Evolutionary conservation across 78 protist species (phyloP).

Genomic region (Diacronema lutheri): DNA sequence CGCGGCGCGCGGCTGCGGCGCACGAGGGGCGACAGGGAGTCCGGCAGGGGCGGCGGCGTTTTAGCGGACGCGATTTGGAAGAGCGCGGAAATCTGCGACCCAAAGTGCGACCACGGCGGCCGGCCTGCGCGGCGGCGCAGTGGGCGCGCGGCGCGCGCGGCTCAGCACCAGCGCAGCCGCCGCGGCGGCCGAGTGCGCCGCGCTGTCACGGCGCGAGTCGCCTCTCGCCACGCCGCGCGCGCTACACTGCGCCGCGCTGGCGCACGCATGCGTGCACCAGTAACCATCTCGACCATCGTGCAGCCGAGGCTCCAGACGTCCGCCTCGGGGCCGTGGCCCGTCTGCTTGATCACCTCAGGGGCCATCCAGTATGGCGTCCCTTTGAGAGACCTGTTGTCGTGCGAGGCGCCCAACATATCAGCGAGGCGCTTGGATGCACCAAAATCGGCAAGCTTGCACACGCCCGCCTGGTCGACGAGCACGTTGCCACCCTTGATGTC

Average conservation of each 20-base stretch:
- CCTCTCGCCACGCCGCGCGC: no score
- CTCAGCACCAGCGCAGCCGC: background rate
- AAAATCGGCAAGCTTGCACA: slow-evolving; percentile 70
- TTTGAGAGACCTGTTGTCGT: background rate
- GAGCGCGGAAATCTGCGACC: slow-evolving; percentile 6
- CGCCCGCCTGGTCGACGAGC: slow-evolving; percentile 50
- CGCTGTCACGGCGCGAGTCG: no score
- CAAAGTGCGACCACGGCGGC: slow-evolving; percentile 51
- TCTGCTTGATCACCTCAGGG: slow-evolving; percentile 55
- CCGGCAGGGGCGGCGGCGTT: slow-evolving; percentile 3
- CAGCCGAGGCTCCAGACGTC: slow-evolving; percentile 55
- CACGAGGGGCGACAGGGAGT: background rate
- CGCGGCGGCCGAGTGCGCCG: background rate
- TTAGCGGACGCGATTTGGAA: slow-evolving; percentile 24
- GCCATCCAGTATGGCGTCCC: slow-evolving; percentile 66
- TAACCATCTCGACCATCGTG: slow-evolving; percentile 32
- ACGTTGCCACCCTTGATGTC: slow-evolving; percentile 74
- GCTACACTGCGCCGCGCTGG: background rate
- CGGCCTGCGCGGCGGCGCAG: background rate
- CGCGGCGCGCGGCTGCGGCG: background rate
- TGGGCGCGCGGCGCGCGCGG: background rate
- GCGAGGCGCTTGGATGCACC: slow-evolving; percentile 30
- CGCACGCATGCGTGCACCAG: slow-evolving; percentile 1
- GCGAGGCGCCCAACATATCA: background rate
- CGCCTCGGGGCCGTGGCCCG: slow-evolving; percentile 43